Conservation (phyloP, 495 filamentous ascomycete species). For the Penicillium fimorum region DNA sequence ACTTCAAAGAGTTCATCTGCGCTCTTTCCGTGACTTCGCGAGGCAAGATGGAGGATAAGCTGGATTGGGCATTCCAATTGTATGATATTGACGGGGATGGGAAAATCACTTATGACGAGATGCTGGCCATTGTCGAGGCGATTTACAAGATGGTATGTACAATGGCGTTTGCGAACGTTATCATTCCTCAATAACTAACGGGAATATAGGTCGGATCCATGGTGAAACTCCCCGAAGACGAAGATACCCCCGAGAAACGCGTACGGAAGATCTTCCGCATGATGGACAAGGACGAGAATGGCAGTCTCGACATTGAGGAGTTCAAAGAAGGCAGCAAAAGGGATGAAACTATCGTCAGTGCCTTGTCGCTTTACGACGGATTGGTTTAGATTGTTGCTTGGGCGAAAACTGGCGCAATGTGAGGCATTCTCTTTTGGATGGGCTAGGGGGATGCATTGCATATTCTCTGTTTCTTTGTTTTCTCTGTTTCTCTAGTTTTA, state of each 20-base stretch:
- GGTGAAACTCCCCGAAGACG: constrained; percentile 97
- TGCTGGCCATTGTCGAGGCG: constrained; percentile 96
- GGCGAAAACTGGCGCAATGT: constrained; percentile 33
- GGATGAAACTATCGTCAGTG: constrained; percentile 98
- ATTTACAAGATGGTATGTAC: constrained; percentile 96
- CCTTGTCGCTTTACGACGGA: constrained; percentile 93
- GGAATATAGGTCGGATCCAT: constrained; percentile 85
- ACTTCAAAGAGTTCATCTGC: constrained; percentile 99
- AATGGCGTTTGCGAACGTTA: background rate
- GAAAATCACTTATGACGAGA: constrained; percentile 98
- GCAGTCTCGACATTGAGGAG: constrained; percentile 87
- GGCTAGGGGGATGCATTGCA: constrained; percentile 9
- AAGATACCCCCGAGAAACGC: constrained; percentile 98
- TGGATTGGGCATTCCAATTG: constrained; percentile 99
- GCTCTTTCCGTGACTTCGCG: constrained; percentile 94
- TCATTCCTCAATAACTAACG: constrained; percentile 10
- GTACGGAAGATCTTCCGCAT: constrained; percentile 98
- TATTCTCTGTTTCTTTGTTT: constrained; percentile 7
- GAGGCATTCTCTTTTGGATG: constrained; percentile 14
- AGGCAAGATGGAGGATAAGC: constrained; percentile 98
- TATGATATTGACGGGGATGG: constrained; percentile 99
- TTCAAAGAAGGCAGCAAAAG: constrained; percentile 99
- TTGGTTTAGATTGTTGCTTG: constrained; percentile 60
- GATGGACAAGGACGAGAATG: constrained; percentile 99
- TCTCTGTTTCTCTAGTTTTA: background rate